Conservation (phyloP, 345 rosid species). For the Moringa oleifera region DNA sequence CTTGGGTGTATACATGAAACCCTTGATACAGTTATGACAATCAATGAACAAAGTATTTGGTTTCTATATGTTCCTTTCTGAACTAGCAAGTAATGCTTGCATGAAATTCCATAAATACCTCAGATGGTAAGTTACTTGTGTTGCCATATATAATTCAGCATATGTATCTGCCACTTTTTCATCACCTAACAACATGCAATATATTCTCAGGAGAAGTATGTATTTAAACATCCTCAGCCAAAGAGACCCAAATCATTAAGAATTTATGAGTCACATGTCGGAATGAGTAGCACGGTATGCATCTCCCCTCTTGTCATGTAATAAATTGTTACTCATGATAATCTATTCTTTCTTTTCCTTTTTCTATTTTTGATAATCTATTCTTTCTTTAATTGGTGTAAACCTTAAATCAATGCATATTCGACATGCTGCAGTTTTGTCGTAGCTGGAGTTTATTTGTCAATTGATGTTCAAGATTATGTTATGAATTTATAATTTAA, state of each 20-base stretch:
- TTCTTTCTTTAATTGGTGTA: background rate
- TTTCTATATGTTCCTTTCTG: too few relatives aligned
- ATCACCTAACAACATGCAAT: slow-evolving; percentile 11
- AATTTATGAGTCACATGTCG: slow-evolving; percentile 93
- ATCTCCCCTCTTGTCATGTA: slow-evolving; percentile 22
- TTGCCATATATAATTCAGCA: background rate
- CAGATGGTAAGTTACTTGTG: background rate
- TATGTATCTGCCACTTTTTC: background rate
- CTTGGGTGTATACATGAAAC: background rate
- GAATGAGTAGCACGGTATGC: slow-evolving; percentile 93
- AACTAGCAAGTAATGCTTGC: background rate
- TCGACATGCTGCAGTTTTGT: background rate
- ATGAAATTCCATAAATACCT: too few relatives aligned
- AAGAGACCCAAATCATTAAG: slow-evolving; percentile 80
- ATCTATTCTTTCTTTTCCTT: background rate
- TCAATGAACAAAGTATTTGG: background rate
- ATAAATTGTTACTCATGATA: background rate
- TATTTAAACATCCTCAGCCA: slow-evolving; percentile 83
- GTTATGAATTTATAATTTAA: background rate
- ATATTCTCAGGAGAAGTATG: slow-evolving; percentile 64
- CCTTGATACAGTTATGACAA: too few relatives aligned
- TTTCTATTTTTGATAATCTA: too few relatives aligned
- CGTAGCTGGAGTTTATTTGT: slow-evolving; percentile 1
- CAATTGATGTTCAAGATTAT: background rate
- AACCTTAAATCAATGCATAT: too few relatives aligned